Evolutionary conservation across 192 early-diverging fungal species (phyloP), one percentile per base, ranked within the genome.

Genomic region (Globomyces pollinis-pini): DNA sequence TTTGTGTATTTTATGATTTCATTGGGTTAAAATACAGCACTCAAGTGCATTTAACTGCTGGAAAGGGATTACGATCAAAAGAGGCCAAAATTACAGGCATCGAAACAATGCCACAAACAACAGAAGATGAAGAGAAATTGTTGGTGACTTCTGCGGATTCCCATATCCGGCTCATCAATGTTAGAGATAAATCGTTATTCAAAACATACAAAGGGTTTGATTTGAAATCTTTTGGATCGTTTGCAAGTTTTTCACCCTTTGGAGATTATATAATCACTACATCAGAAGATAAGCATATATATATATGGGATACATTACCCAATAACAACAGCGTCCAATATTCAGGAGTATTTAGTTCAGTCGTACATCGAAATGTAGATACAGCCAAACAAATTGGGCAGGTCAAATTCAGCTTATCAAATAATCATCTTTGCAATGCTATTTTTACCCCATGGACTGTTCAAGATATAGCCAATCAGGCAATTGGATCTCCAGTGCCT

Each of bases 71-170:
- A 39, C 78, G 82, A 34, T 64, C 76, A 1, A 83, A 84, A 53
- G 81, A 82, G 13, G 79, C 73, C 44, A 90, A 91, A 51, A 89
- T 95, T 49, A 91, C 88, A 3, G 88, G 91, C 1, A 90, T 95
- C 44, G 84, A 87, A 55, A 38, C 74, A 32, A 71, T 84, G 60
- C 77, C 83, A 9, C 26, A 49, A 12, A 51, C 4, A 59, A 43
- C 20, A 56, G 68, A 38, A 41, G 64, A 67, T 21, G 80, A 85
- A 43, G 84, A 86, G 16, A 80, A 76, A 56, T 56, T 90, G 15
- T 55, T 90, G 3, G 79, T 90, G 2, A 87, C 88, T 8, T 84
- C 84, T 36, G 90, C 86, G 53, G 91, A 95, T 75, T 92, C 89
- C 24, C 73, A 83, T 0, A 74, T 95, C 53, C 78, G 91, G 42